A percentile compares a stretch with the other conserved stretches of the same genome.
These are phyloP conservation scores for Penicillium manginii DNA, from an alignment of 495 filamentous ascomycete species.

Conservation along the genomic window DNA sequence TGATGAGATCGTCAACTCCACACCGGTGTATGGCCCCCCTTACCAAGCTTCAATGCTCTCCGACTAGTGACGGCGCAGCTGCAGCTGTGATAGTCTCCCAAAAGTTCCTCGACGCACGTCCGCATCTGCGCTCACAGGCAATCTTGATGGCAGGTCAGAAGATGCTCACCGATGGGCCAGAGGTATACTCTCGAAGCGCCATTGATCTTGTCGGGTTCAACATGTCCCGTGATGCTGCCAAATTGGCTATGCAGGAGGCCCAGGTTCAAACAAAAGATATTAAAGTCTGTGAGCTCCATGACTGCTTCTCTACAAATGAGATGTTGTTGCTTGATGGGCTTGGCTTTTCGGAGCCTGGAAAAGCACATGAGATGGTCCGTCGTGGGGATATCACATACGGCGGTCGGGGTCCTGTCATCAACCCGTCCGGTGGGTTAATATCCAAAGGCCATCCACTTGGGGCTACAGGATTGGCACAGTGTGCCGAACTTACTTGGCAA, in stretches of 20 bases:
- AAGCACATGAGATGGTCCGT: conserved; percentile 89
- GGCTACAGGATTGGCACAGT: conserved; percentile 89
- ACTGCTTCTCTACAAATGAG: conserved; percentile 95
- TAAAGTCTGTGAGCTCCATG: conserved; percentile 87
- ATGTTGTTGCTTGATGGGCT: conserved; percentile 83
- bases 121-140: conserved; percentile 76
- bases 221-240: conserved; percentile 74
- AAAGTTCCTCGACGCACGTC: conserved; percentile 77
- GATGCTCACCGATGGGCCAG: conserved; percentile 76
- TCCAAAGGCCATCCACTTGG: conserved; percentile 94
- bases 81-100: conserved; percentile 88
- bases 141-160: conserved; percentile 85
- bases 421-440: conserved; percentile 89
- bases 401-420: conserved; percentile 73
- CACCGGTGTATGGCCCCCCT: conserved; percentile 81
- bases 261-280: conserved; percentile 66
- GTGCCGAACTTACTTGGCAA: conserved; percentile 93
- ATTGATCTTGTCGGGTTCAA: conserved; percentile 87
- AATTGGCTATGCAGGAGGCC: conserved; percentile 74
- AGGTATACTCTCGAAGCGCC: conserved; percentile 70
- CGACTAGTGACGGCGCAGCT: conserved; percentile 87
- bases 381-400: conserved; percentile 91
- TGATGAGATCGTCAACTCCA: conserved; percentile 75
- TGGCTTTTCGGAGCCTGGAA: conserved; percentile 73
- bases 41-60: conserved; percentile 77